Percentiles rank a stretch among this genome's conserved stretches.
phyloP scores from a whole-genome alignment of 2,329 filamentous ascomycete genomes.

The Cordyceps pruinosa region DNA sequence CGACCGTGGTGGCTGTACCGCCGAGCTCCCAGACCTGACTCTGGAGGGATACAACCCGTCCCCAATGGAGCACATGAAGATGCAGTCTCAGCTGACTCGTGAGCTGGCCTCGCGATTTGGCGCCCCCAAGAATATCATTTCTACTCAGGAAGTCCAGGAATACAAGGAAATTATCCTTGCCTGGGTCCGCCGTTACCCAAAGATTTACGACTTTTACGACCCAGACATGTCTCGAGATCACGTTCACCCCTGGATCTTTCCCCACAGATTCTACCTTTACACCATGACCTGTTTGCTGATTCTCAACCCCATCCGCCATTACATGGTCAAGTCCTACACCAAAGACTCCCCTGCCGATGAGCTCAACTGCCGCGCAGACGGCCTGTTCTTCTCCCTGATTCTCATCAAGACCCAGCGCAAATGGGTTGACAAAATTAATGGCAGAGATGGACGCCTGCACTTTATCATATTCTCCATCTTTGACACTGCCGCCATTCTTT shows the following conservation, averaged over 20 bases:
- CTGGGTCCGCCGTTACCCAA: constrained; percentile 36
- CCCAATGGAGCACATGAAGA: constrained; percentile 27
- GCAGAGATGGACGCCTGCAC: constrained; percentile 42
- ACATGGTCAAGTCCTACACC: constrained; percentile 32
- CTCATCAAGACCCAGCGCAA: constrained; percentile 32
- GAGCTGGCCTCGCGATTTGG: constrained; percentile 20
- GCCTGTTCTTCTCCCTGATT: constrained; percentile 36
- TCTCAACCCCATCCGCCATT: constrained; percentile 39
- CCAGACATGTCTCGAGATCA: constrained; percentile 35
- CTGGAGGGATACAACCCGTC: constrained; percentile 27
- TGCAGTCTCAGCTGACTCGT: constrained; percentile 22
- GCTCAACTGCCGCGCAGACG: constrained; percentile 29
- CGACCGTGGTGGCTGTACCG: constrained; percentile 27
- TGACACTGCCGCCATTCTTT: constrained; percentile 42
- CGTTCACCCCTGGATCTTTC: constrained; percentile 32
- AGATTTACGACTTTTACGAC: constrained; percentile 31
- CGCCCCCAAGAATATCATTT: constrained; percentile 21
- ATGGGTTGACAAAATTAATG: constrained; percentile 37
- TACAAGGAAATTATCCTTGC: constrained; percentile 28
- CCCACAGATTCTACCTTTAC: constrained; percentile 41
- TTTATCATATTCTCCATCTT: constrained; percentile 46
- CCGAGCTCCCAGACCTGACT: constrained; percentile 25
- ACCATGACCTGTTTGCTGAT: constrained; percentile 39
- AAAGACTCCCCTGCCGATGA: constrained; percentile 24
- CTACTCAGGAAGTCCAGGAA: constrained; percentile 21